Evolutionary conservation across 2,329 filamentous ascomycete species (phyloP).

Genomic region (Plectosphaerella plurivora): DNA sequence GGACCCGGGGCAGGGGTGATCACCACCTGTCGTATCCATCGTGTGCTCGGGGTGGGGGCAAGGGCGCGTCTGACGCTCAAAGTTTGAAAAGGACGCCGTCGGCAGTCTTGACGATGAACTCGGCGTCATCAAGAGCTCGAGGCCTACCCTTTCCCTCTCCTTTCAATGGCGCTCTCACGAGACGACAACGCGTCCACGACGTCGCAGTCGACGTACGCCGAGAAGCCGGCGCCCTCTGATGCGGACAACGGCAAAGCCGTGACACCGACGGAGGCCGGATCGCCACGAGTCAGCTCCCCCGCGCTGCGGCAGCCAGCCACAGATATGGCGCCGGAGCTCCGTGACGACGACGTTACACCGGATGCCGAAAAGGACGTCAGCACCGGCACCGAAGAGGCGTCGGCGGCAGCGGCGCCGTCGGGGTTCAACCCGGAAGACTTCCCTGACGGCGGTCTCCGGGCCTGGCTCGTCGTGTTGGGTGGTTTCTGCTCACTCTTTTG

Average conservation of each 20-base stretch:
- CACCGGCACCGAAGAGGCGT: background rate
- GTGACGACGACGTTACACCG: background rate
- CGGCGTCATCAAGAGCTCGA: no score
- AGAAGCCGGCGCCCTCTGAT: background rate
- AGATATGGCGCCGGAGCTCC: background rate
- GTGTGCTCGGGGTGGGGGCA: no score
- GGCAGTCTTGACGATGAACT: no score
- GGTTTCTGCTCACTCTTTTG: conserved; percentile 38
- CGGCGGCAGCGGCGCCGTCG: background rate
- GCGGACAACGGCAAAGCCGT: background rate
- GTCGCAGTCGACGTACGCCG: background rate
- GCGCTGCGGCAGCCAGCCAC: background rate
- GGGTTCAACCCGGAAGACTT: conserved; percentile 42
- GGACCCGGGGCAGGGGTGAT: no score
- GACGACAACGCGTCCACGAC: background rate
- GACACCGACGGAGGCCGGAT: background rate
- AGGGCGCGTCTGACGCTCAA: no score
- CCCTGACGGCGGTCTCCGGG: conserved; percentile 53
- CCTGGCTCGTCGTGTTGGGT: conserved; percentile 53
- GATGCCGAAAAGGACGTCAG: background rate
- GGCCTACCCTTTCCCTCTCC: no score
- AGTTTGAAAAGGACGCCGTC: no score
- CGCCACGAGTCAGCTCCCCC: no score
- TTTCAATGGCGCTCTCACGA: no score
- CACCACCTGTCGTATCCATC: no score